Evolutionary conservation across 805 yeast species (phyloP).

Genomic region (Yarrowia osloensis): DNA sequence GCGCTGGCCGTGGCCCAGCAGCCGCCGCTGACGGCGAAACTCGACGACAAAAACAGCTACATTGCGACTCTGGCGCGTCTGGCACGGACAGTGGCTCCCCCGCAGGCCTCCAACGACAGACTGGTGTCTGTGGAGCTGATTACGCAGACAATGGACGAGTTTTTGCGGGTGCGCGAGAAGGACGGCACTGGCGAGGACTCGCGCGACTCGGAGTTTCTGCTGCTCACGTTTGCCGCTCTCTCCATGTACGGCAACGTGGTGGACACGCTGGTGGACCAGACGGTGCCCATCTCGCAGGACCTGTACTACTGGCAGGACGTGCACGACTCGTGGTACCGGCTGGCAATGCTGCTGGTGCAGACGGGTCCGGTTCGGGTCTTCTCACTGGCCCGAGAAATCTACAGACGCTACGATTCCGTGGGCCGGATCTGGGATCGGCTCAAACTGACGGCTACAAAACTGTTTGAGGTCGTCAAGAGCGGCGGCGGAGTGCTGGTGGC

Average conservation of each 20-base stretch:
- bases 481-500: background rate
- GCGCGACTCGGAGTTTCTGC: background rate
- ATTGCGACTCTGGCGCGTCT: constrained; percentile 10
- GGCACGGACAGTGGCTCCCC: constrained; percentile 17
- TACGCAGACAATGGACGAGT: constrained; percentile 9
- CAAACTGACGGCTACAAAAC: constrained; percentile 6
- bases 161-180: background rate
- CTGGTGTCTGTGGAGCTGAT: constrained; percentile 1
- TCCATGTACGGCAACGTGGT: constrained; percentile 44
- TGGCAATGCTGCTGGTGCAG: constrained; percentile 48
- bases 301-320: constrained; percentile 52
- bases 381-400: background rate
- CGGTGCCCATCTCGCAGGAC: constrained; percentile 50
- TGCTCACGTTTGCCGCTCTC: constrained; percentile 40
- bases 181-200: background rate
- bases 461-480: background rate
- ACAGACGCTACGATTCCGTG: background rate
- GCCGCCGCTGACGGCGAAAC: background rate
- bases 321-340: constrained; percentile 41
- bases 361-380: constrained; percentile 35
- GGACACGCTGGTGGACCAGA: constrained; percentile 45
- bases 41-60: constrained; percentile 23
- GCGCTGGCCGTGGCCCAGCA: constrained; percentile 24
- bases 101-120: constrained; percentile 15
- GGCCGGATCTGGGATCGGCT: constrained; percentile 16